These are phyloP conservation scores for Colletotrichum shisoi DNA, from an alignment of 2,329 filamentous ascomycete species.

Conservation along the genomic window DNA sequence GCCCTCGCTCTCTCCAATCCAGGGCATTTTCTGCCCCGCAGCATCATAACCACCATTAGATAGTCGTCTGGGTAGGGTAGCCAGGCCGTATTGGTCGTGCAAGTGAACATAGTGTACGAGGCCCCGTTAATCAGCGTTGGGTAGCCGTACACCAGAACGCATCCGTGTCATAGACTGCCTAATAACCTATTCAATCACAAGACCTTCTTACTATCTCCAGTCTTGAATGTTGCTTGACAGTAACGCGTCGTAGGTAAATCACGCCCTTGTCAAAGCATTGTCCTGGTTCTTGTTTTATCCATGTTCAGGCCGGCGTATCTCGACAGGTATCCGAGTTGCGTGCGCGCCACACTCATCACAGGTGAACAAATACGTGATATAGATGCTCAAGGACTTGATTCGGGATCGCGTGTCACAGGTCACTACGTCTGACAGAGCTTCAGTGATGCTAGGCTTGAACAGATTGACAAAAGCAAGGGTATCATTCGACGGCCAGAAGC, in stretches of 20 bases:
- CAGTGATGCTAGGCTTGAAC: not conserved
- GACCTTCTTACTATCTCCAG: too few relatives aligned
- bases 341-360: not conserved
- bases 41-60: not conserved
- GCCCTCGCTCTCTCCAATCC: not conserved
- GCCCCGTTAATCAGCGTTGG: too few relatives aligned
- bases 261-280: not conserved
- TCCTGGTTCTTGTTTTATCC: not conserved
- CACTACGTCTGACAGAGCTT: not conserved
- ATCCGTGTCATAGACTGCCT: not conserved
- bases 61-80: not conserved
- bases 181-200: not conserved
- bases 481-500: slow-evolving; percentile 46
- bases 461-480: slow-evolving; percentile 44
- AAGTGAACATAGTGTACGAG: not conserved
- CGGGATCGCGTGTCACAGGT: not conserved
- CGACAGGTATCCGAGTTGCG: not conserved
- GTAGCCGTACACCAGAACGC: too few relatives aligned
- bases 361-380: too few relatives aligned
- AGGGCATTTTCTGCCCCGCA: slow-evolving; percentile 4
- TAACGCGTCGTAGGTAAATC: too few relatives aligned
- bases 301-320: not conserved
- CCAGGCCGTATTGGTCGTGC: not conserved
- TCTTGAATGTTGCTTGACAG: too few relatives aligned
- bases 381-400: too few relatives aligned